Evolutionary conservation across 2,329 filamentous ascomycete species (phyloP).

Genomic region (Annulohypoxylon truncatum): DNA sequence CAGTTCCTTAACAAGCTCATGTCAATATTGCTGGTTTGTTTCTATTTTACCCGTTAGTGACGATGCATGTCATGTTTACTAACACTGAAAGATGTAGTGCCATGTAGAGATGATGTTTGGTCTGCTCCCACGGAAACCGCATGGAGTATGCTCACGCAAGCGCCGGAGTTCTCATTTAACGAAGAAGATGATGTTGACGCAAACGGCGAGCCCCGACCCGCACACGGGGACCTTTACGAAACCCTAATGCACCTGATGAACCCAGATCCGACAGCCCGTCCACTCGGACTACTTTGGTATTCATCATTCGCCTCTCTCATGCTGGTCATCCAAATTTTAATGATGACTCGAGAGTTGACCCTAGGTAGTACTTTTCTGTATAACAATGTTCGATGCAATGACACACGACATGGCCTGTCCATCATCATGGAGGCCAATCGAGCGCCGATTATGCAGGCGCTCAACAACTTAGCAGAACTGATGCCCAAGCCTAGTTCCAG

Average conservation of each 20-base stretch:
- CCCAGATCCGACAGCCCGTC: conserved; percentile 12
- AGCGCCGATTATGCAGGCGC: conserved; percentile 21
- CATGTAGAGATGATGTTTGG: conserved; percentile 23
- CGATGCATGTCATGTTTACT: not conserved
- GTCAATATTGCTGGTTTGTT: no score
- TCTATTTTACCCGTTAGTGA: no score
- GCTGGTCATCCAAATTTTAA: conserved; percentile 26
- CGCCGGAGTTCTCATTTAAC: conserved; percentile 17
- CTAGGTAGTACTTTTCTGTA: conserved; percentile 21
- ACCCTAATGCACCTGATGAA: conserved; percentile 26
- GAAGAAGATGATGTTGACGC: conserved; percentile 29
- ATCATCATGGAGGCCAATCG: conserved; percentile 29
- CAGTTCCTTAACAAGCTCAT: no score
- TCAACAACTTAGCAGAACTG: conserved; percentile 25
- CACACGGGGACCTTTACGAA: conserved; percentile 28
- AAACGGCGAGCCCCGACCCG: conserved; percentile 24
- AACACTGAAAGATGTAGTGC: not conserved
- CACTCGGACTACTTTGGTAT: conserved; percentile 28
- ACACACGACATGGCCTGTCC: conserved; percentile 20
- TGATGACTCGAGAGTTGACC: conserved; percentile 30
- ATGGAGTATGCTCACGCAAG: conserved; percentile 41
- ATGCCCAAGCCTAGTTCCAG: conserved; percentile 10
- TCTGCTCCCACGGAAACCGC: conserved; percentile 10
- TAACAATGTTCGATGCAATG: conserved; percentile 20
- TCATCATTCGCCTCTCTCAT: conserved; percentile 28